Base-by-base conservation (phyloP, 176 grass and related monocot species). In the Oryza longistaminata region DNA sequence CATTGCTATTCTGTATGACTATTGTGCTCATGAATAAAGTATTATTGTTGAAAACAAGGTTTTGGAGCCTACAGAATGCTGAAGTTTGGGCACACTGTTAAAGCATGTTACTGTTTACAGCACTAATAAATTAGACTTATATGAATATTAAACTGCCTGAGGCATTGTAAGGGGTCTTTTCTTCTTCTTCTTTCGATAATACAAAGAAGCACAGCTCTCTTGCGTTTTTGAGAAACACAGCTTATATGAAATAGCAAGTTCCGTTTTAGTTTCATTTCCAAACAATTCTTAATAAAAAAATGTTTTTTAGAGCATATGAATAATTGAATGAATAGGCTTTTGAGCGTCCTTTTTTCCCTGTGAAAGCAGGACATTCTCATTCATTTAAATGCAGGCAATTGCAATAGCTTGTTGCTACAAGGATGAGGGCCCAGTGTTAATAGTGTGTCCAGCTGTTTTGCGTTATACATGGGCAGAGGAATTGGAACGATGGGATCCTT, bases 401-500 rank as follows among this genome's bases (percentile, higher is more conserved):
- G 85, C 93, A 87, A 85, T 95, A 90, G 90, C 95, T 45, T 95
- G 91, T 91, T 98, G 95, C 75, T 98, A 90, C 89, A 90, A 87
- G 73, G 93, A 87, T 26, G 77, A 98, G 94, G 95, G 89, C 31
- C 58, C 95, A 60, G 60, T 98, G 80, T 81, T 98, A 85, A 83
- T 98, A 35, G 91, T 98, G 19, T 98, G 95, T 75, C 95, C 91
- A 75, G 91, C 95, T 75, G 89, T 98, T 79, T 85, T 98, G 79
- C 88, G 93, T 9, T 95, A 93, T 88, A 91, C 95, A 44, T 97
- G 95, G 95, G 92, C 91, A 5, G 95, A 97, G 82, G 95, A 97
- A 82, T 87, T 97, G 73, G 95, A 97, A 37, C 90, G 79, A 21
- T 95, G 95, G 95, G 87, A 95, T 88, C 95, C 95, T 72, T 94